Conservation (phyloP, 108 stramenopile genomes). For the Fragilariopsis cylindrus region DNA sequence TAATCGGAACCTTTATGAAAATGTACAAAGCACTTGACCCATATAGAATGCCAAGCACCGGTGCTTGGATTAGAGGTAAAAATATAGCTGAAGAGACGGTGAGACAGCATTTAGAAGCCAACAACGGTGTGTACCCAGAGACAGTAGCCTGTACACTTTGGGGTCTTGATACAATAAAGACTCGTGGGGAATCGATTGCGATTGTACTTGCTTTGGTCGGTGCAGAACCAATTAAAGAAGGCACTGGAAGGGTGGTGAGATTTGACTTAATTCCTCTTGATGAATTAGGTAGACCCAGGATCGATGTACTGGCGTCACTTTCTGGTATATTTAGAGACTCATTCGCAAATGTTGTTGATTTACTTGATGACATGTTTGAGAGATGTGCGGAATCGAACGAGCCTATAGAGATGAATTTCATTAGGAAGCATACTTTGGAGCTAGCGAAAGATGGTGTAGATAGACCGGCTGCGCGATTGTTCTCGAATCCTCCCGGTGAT, state of each 20-base stretch:
- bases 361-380: slow-evolving; percentile 87
- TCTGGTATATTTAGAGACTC: slow-evolving; percentile 86
- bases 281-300: slow-evolving; percentile 74
- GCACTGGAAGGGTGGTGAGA: slow-evolving; percentile 70
- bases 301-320: slow-evolving; percentile 82
- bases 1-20: too few species aligned
- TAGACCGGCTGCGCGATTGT: slow-evolving; percentile 74
- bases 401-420: slow-evolving; percentile 70
- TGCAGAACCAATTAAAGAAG: slow-evolving; percentile 70
- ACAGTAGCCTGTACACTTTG: slow-evolving; percentile 81
- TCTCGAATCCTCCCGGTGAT: slow-evolving; percentile 78
- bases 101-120: slow-evolving; percentile 60
- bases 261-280: slow-evolving; percentile 78
- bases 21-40: slow-evolving; percentile 61
- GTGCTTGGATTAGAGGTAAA: slow-evolving; percentile 70
- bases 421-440: slow-evolving; percentile 70
- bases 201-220: slow-evolving; percentile 85
- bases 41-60: slow-evolving; percentile 82
- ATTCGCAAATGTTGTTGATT: slow-evolving; percentile 86
- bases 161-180: slow-evolving; percentile 89
- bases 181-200: slow-evolving; percentile 82
- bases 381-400: slow-evolving; percentile 59
- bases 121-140: slow-evolving; percentile 70
- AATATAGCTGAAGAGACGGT: slow-evolving; percentile 74
- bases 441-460: slow-evolving; percentile 60